phyloP scores from a whole-genome alignment of 169 alveolate genomes.

The Cryptosporidium ubiquitum region DNA sequence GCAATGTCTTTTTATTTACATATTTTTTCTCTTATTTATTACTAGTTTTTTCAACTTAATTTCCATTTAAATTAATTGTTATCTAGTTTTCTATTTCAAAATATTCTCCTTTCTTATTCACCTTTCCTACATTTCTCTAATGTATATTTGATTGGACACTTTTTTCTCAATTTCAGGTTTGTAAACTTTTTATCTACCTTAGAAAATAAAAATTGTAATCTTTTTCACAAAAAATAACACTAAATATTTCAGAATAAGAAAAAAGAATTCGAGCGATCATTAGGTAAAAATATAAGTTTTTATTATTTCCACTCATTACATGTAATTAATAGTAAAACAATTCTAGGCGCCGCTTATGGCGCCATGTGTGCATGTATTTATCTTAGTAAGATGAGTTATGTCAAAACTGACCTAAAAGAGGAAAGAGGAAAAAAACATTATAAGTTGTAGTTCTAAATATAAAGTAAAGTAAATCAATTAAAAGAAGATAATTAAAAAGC shows the following conservation, averaged over 20 bases:
- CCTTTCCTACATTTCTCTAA: no score
- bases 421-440: neutral
- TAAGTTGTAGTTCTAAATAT: neutral
- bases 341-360: slow-evolving; percentile 7
- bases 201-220: neutral
- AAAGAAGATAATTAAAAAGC: neutral
- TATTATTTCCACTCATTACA: neutral
- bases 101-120: neutral
- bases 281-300: neutral
- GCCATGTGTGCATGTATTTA: slow-evolving; percentile 31
- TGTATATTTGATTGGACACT: neutral
- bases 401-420: neutral
- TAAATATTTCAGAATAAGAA: neutral
- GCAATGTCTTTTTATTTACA: slow-evolving; percentile 12
- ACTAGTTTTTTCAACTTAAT: slow-evolving; percentile 6
- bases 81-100: neutral
- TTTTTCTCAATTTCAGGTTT: neutral
- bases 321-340: neutral
- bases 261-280: neutral
- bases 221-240: neutral
- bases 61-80: slow-evolving; percentile 22
- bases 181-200: neutral
- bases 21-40: neutral
- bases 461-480: neutral
- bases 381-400: neutral